Percentiles rank a stretch among this genome's conserved stretches.
Evolutionary conservation across 1,139 yeast genomes (phyloP).

Genomic region (Suhomyces atakaporum): DNA sequence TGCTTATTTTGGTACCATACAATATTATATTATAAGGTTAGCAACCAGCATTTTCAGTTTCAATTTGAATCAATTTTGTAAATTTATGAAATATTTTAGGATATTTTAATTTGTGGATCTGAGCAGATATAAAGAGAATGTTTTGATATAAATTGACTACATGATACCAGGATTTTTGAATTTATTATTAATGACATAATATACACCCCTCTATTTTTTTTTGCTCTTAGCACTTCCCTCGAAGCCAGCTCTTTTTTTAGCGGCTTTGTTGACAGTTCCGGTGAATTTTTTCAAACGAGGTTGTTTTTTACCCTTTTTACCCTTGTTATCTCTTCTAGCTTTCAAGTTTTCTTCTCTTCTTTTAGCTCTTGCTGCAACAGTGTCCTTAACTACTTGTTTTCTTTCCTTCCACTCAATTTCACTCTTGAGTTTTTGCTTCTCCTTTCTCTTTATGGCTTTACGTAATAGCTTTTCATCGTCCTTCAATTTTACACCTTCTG

Average conservation of each 20-base stretch:
- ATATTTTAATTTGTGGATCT: too few relatives aligned
- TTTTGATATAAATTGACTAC: not conserved
- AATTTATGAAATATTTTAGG: not conserved
- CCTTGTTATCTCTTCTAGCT: constrained; percentile 78
- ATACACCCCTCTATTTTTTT: constrained; percentile 11
- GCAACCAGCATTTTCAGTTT: not conserved
- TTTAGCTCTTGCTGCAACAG: constrained; percentile 72
- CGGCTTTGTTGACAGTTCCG: constrained; percentile 48
- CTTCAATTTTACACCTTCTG: constrained; percentile 84
- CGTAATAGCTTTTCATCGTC: constrained; percentile 88
- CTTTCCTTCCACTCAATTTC: constrained; percentile 88
- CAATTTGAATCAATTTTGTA: not conserved
- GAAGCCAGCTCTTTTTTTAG: constrained; percentile 58
- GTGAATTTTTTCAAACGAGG: constrained; percentile 69
- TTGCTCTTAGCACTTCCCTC: constrained; percentile 53
- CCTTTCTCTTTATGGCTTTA: constrained; percentile 83
- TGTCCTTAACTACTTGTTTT: constrained; percentile 72
- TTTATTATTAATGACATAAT: not conserved
- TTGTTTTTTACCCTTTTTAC: constrained; percentile 67
- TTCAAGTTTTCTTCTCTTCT: constrained; percentile 89
- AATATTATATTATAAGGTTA: too few relatives aligned
- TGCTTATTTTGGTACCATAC: too few relatives aligned
- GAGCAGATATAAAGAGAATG: not conserved
- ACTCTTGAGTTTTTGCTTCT: constrained; percentile 74
- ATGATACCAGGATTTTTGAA: not conserved